Percentiles rank a stretch among this genome's conserved stretches.
These are phyloP conservation scores for Xylariaceae sp. DNA, from an alignment of 2,329 filamentous ascomycete species.

Conservation along the genomic window DNA sequence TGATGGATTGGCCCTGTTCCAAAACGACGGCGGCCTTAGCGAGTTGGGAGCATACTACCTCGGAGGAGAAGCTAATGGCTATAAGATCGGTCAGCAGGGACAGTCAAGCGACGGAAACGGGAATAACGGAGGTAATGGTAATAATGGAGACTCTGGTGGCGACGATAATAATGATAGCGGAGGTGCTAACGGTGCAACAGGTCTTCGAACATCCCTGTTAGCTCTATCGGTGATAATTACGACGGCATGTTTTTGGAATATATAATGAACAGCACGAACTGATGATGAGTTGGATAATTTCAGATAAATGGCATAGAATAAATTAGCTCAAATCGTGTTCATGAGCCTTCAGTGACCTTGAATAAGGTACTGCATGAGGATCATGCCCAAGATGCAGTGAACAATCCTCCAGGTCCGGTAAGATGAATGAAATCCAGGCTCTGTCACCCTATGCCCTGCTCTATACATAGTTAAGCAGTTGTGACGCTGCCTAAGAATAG, in stretches of 20 bases:
- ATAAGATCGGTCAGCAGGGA: conserved; percentile 43
- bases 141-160: conserved; percentile 4
- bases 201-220: conserved; percentile 14
- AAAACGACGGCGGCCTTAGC: conserved; percentile 47
- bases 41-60: conserved; percentile 49
- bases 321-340: not conserved
- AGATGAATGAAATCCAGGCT: too few relatives aligned
- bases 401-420: too few relatives aligned
- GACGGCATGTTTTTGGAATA: conserved; percentile 8
- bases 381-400: too few relatives aligned
- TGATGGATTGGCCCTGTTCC: conserved; percentile 46
- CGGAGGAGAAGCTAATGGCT: conserved; percentile 48
- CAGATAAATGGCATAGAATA: not conserved
- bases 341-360: not conserved
- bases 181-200: conserved; percentile 27
- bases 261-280: not conserved
- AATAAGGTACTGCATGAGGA: too few relatives aligned
- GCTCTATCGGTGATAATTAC: conserved; percentile 5
- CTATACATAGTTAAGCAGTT: too few relatives aligned
- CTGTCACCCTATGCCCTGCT: too few relatives aligned
- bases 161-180: conserved; percentile 11
- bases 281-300: not conserved
- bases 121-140: conserved; percentile 20
- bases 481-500: too few relatives aligned
- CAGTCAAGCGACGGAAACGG: conserved; percentile 8